Conservation (phyloP, 2,329 filamentous ascomycete genomes). For the Paracorniculantispora psalliotae region DNA sequence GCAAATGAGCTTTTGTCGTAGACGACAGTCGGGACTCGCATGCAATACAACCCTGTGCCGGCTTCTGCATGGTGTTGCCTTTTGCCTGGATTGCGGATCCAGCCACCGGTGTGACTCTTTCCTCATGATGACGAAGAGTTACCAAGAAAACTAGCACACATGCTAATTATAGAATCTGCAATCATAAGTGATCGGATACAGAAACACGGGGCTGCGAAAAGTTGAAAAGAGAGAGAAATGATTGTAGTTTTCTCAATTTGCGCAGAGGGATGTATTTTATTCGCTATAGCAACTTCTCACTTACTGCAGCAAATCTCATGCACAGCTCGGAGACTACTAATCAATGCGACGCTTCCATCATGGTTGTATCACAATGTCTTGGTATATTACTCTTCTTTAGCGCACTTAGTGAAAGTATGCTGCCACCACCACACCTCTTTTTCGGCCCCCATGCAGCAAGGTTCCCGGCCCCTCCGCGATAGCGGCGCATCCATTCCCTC, state of each 20-base stretch:
- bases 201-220: too few relatives aligned
- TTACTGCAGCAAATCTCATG: background rate
- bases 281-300: too few relatives aligned
- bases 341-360: background rate
- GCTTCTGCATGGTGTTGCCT: too few relatives aligned
- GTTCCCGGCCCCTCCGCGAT: background rate
- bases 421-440: slow-evolving; percentile 5
- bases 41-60: background rate
- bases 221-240: too few relatives aligned
- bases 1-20: slow-evolving; percentile 2
- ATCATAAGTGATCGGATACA: too few relatives aligned
- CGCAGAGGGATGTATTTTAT: too few relatives aligned
- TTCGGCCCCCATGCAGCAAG: slow-evolving; percentile 4
- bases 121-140: background rate
- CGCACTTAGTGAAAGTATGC: background rate
- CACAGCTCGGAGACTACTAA: background rate
- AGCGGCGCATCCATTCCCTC: background rate
- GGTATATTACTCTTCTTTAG: background rate
- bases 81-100: too few relatives aligned
- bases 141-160: too few relatives aligned
- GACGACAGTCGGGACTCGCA: slow-evolving; percentile 2
- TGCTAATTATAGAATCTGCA: too few relatives aligned
- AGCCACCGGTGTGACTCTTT: background rate
- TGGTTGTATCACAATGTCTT: background rate
- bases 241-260: too few relatives aligned